Base-by-base conservation (phyloP, 495 filamentous ascomycete genomes). In the Penicillium maclennaniae region DNA sequence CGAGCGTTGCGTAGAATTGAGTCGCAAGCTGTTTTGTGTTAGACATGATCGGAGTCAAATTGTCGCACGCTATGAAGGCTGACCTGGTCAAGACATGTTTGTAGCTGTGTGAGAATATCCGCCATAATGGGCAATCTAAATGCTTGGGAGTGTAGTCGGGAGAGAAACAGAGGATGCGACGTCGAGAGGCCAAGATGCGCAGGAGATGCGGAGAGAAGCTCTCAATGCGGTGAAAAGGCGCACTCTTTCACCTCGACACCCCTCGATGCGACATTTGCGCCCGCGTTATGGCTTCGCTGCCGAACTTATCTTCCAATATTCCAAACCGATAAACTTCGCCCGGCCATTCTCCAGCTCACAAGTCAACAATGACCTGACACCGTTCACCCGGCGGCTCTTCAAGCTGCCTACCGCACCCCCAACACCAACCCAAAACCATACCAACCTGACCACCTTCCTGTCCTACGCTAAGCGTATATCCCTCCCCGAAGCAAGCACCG, bases 81-180 rank as follows among this genome's bases (percentile, higher is more conserved):
- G 74, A 92, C 90, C 76, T 95, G 85, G 67, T 97, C 92, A 50
- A 95, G 86, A 66, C 89, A 88, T 67, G 95, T 91, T 76, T 98
- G 93, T 38, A 98, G 80, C 67, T 97, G 92, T 4, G 93, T 96
- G 37, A 98, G 81, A 40, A 86, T 81, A 70, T 98, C 93, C 0
- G 87, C 87, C 92, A 96, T 97, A 49, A 43, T 73, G 61, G 36
- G 34, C 45, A 43, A 56, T 23, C 38, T 40, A 12, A 17, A 17
- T n/a, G 16, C 19, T 40, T 49, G 25, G 15, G n/a, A 0, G 25
- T n/a, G 46, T 43, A 45, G 36, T n/a, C 7, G 43, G 53, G 47
- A 14, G 23, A 27, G 37, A 47, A 36, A 23, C 37, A 26, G 43
- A 47, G 42, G 42, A 49, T 52, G 43, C 19, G 49, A 55, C 27